Evolutionary conservation across 768 basidiomycete genomes (phyloP).

Genomic region (Boletus tomentosulus): DNA sequence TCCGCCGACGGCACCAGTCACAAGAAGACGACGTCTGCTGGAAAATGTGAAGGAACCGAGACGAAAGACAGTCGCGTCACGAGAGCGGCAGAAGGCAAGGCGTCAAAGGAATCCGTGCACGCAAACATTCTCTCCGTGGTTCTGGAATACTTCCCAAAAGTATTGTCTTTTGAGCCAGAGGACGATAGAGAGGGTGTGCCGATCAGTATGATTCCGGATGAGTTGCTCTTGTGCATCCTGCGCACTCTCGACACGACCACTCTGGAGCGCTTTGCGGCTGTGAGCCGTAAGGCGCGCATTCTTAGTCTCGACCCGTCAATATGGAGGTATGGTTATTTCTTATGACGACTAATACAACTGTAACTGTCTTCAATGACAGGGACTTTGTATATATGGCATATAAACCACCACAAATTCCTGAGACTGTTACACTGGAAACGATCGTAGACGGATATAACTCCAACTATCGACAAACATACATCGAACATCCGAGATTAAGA

Average conservation of each 20-base stretch:
- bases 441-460: constrained; percentile 50
- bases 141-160: constrained; percentile 44
- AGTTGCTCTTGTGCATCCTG: constrained; percentile 69
- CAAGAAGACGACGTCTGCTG: constrained; percentile 77
- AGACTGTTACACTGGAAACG: constrained; percentile 43
- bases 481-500: constrained; percentile 82
- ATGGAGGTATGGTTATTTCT: constrained; percentile 60
- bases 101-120: constrained; percentile 4
- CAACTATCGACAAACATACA: constrained; percentile 72
- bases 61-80: constrained; percentile 70
- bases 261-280: constrained; percentile 73
- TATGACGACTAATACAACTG: background rate
- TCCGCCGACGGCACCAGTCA: constrained; percentile 41
- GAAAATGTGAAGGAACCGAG: constrained; percentile 56
- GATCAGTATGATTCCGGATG: constrained; percentile 66
- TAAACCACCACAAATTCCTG: constrained; percentile 68
- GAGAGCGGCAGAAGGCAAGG: constrained; percentile 43
- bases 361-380: constrained; percentile 35
- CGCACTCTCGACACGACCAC: constrained; percentile 58
- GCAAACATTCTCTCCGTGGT: constrained; percentile 44
- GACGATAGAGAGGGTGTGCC: constrained; percentile 56
- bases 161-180: constrained; percentile 62
- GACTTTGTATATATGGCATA: constrained; percentile 63
- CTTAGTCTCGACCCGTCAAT: constrained; percentile 64
- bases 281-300: constrained; percentile 71